Evolutionary conservation across 2,329 filamentous ascomycete genomes (phyloP).

Genomic region (Ophiosphaerella herpotricha): DNA sequence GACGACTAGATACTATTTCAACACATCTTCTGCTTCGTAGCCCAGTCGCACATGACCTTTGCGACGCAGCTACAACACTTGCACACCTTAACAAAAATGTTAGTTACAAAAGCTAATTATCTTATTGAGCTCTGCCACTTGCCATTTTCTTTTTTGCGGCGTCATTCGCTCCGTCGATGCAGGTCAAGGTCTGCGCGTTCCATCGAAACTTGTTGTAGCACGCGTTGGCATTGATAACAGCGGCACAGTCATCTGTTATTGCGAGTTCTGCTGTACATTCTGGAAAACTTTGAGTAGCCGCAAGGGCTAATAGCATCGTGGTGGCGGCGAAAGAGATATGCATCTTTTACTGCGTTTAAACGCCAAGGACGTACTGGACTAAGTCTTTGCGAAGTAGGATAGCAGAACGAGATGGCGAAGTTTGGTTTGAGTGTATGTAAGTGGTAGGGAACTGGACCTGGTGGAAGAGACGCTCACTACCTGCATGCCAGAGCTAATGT

Average conservation of each 20-base stretch:
- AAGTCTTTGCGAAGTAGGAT: too few species aligned
- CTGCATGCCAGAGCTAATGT: too few species aligned
- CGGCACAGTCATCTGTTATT: conserved; percentile 33
- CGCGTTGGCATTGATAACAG: conserved; percentile 39
- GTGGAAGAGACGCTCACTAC: too few species aligned
- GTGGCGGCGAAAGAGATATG: conserved; percentile 13
- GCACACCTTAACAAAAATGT: conserved; percentile 23
- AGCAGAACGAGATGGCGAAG: too few species aligned
- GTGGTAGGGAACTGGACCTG: too few species aligned
- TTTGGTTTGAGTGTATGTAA: too few species aligned
- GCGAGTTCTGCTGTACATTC: conserved; percentile 31
- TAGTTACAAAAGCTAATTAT: not conserved
- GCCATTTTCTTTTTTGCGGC: conserved; percentile 29
- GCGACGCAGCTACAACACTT: conserved; percentile 40
- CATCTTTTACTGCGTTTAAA: conserved; percentile 10
- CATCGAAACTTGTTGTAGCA: conserved; percentile 39
- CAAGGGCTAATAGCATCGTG: conserved; percentile 11
- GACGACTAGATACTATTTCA: not conserved
- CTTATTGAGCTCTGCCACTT: not conserved
- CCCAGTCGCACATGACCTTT: conserved; percentile 35
- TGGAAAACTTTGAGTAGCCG: conserved; percentile 19
- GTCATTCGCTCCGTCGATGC: conserved; percentile 32
- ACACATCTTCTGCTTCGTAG: conserved; percentile 25
- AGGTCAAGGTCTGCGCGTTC: conserved; percentile 26
- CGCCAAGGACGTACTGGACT: too few species aligned